Evolutionary conservation across 495 filamentous ascomycete species (phyloP).

Genomic region (Lepidopterella palustris): DNA sequence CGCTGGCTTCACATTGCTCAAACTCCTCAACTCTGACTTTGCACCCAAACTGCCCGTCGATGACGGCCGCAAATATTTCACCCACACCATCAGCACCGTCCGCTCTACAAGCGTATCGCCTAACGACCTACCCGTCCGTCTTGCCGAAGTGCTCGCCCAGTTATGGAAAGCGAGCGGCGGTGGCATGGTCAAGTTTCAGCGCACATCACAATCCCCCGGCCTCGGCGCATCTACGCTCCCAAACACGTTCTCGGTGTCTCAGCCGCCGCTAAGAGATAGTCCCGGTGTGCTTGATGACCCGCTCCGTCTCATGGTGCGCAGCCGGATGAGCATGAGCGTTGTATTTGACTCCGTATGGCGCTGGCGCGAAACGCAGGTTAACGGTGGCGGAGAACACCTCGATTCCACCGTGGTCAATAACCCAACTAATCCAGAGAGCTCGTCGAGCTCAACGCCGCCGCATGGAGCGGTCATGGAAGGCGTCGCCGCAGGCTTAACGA

Average conservation of each 20-base stretch:
- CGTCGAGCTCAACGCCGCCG: conserved; percentile 47
- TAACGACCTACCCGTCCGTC: conserved; percentile 79
- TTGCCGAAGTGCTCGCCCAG: conserved; percentile 86
- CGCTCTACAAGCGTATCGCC: conserved; percentile 68
- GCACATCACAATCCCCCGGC: conserved; percentile 27
- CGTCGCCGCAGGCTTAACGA: conserved; percentile 43
- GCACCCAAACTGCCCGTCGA: conserved; percentile 61
- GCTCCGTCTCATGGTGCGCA: conserved; percentile 77
- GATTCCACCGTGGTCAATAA: conserved; percentile 73
- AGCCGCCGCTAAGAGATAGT: conserved; percentile 5
- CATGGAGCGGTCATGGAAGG: not conserved
- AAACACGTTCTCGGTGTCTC: conserved; percentile 20
- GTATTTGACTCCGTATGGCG: conserved; percentile 91
- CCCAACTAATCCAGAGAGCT: conserved; percentile 76
- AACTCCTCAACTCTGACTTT: conserved; percentile 82
- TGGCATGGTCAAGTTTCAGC: conserved; percentile 38
- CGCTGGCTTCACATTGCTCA: conserved; percentile 75
- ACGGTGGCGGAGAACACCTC: conserved; percentile 61
- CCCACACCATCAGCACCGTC: conserved; percentile 68
- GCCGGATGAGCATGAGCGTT: conserved; percentile 87
- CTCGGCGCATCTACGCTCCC: conserved; percentile 11
- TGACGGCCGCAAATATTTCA: conserved; percentile 67
- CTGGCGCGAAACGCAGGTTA: conserved; percentile 80
- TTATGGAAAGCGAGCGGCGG: conserved; percentile 76
- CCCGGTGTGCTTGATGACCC: conserved; percentile 55